Evolutionary conservation across 2,329 filamentous ascomycete genomes (phyloP), one percentile per base, ranked within the genome.

Genomic region (Alternaria dauci): DNA sequence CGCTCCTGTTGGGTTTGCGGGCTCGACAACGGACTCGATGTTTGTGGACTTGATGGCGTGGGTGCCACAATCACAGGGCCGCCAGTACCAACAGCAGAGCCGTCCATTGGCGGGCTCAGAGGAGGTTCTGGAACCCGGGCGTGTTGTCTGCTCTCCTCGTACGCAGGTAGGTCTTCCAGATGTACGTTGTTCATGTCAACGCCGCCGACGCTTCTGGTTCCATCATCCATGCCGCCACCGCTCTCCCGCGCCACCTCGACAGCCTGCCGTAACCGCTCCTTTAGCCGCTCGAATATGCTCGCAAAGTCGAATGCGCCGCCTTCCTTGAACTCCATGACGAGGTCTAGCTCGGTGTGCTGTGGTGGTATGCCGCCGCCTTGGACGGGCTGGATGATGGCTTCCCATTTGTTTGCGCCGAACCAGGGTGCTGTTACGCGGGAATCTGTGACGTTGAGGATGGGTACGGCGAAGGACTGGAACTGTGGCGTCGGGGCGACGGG

Each of bases 251-350:
- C 89, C 59, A 91, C 85, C 57, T 95, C 91, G 38, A 93, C 87
- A 8, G 89, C 92, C 71, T 97, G 92, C 66, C 90, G 86, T 57
- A 97, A 81, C 7, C 93, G 87, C 74, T 96, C 94, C 75, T 92
- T 93, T 66, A 97, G 88, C 57, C 91, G 85, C 71, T 96, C 92
- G 73, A 94, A 97, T 53, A 87, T 87, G 52, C 88, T 87, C 71
- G 94, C 90, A 74, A 96, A 98, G 69, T 97, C 93, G 77, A 91
- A 95, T 59, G 94, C 94, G n/a, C 94, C 94, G 43, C 94, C 94
- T 64, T 98, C 94, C 75, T 93, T 94, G 83, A 98, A 98, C 23
- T 90, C 93, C 71, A 97, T 85, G 76, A 91, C 93, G 67, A 96
- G 79, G 71, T 95, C 92, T 43, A 97, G 84, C 28, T 89, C 88